Evolutionary conservation across 2,329 filamentous ascomycete species (phyloP).

Genomic region (Paraconiothyrium sp.): DNA sequence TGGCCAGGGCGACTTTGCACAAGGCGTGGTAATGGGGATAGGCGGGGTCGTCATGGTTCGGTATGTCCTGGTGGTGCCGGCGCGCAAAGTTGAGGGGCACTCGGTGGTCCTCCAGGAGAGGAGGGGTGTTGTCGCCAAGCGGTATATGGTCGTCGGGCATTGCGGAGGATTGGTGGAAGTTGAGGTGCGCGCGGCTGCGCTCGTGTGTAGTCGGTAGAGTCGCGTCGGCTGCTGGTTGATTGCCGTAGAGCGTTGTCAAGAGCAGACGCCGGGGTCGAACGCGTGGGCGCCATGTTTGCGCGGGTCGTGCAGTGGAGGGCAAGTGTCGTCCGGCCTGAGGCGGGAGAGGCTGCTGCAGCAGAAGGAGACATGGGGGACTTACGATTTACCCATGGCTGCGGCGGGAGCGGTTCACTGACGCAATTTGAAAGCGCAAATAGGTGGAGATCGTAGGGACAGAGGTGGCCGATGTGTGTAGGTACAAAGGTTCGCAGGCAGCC

Average conservation of each 20-base stretch:
- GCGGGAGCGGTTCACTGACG: slow-evolving; percentile 5
- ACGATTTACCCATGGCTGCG: slow-evolving; percentile 53
- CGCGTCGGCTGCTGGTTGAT: slow-evolving; percentile 11
- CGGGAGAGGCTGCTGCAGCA: slow-evolving; percentile 21
- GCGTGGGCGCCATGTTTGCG: slow-evolving; percentile 10
- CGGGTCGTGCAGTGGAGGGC: slow-evolving; percentile 28
- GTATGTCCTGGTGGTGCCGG: slow-evolving; percentile 32
- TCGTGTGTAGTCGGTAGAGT: slow-evolving; percentile 23
- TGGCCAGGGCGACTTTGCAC: slow-evolving; percentile 36
- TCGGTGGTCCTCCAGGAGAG: slow-evolving; percentile 34
- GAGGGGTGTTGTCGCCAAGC: slow-evolving; percentile 29
- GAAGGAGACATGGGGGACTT: slow-evolving; percentile 41
- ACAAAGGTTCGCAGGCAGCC: slow-evolving; percentile 3
- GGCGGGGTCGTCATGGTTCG: slow-evolving; percentile 34
- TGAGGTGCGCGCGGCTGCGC: slow-evolving; percentile 15
- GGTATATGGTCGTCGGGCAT: slow-evolving; percentile 23
- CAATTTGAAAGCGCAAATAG: neutral
- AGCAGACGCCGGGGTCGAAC: slow-evolving; percentile 12
- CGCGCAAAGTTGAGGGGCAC: slow-evolving; percentile 46
- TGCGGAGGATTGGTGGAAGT: slow-evolving; percentile 12
- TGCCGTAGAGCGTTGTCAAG: slow-evolving; percentile 12
- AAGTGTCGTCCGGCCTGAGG: slow-evolving; percentile 27
- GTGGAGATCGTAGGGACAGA: slow-evolving; percentile 15
- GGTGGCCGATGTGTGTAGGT: neutral
- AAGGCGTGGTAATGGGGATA: slow-evolving; percentile 37